Evolutionary conservation across 2,329 filamentous ascomycete species (phyloP).

Genomic region (Fusarium pseudocircinatum): DNA sequence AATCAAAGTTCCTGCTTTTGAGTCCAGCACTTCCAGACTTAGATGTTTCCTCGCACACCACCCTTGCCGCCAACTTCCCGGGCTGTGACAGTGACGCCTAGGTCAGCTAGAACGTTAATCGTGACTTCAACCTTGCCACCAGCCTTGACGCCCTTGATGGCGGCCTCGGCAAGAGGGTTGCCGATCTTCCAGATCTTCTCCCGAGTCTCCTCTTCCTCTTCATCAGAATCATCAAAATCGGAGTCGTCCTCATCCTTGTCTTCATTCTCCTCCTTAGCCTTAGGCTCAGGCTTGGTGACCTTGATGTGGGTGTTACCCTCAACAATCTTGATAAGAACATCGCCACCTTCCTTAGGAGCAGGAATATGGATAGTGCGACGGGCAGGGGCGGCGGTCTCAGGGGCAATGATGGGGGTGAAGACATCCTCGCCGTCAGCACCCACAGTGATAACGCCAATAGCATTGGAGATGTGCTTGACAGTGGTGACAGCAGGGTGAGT

Average conservation of each 20-base stretch:
- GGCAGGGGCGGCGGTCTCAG: slow-evolving; percentile 90
- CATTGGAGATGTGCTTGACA: slow-evolving; percentile 87
- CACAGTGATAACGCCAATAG: slow-evolving; percentile 84
- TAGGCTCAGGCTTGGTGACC: slow-evolving; percentile 86
- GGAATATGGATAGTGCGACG: slow-evolving; percentile 83
- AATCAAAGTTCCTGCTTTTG: slow-evolving; percentile 25
- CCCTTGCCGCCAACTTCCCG: slow-evolving; percentile 89
- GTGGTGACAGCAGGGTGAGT: slow-evolving; percentile 95
- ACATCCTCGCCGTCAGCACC: slow-evolving; percentile 68
- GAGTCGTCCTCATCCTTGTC: slow-evolving; percentile 73
- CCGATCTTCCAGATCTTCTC: slow-evolving; percentile 95
- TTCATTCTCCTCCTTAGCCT: slow-evolving; percentile 71
- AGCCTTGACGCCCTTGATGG: slow-evolving; percentile 85
- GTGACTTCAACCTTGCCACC: slow-evolving; percentile 92
- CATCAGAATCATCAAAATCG: slow-evolving; percentile 67
- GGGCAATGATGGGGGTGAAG: slow-evolving; percentile 83
- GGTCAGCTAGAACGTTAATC: slow-evolving; percentile 84
- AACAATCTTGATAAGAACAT: slow-evolving; percentile 86
- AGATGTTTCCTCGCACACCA: slow-evolving; percentile 74
- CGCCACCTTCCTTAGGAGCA: slow-evolving; percentile 81
- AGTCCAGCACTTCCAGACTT: slow-evolving; percentile 35
- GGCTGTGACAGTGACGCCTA: slow-evolving; percentile 81
- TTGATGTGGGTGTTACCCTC: slow-evolving; percentile 94
- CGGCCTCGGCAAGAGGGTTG: slow-evolving; percentile 83
- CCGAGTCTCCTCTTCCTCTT: slow-evolving; percentile 86